A percentile compares a stretch with the other conserved stretches of the same genome.
These are phyloP conservation scores for Trypethelium eluteriae DNA, from an alignment of 495 filamentous ascomycete genomes.

Conservation along the genomic window DNA sequence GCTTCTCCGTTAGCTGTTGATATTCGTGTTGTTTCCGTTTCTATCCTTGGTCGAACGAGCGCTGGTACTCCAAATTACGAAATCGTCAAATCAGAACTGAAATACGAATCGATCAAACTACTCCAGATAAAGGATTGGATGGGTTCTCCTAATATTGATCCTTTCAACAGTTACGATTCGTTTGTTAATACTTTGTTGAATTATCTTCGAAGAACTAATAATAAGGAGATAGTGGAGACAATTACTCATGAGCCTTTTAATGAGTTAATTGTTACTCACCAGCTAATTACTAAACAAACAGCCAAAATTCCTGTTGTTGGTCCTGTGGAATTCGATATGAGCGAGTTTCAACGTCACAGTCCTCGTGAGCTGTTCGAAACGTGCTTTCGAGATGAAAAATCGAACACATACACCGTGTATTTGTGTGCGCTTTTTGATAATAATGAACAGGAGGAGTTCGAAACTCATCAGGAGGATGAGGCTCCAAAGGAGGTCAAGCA, in stretches of 20 bases:
- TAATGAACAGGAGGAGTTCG: not conserved
- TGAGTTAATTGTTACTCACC: not conserved
- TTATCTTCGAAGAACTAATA: too few relatives aligned
- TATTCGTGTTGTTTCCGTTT: too few relatives aligned
- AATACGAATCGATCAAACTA: not conserved
- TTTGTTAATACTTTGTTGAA: too few relatives aligned
- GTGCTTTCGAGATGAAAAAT: not conserved
- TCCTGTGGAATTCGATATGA: not conserved
- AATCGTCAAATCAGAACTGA: conserved; percentile 1
- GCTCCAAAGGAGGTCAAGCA: too few relatives aligned
- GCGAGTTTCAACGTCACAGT: not conserved
- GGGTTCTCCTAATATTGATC: not conserved
- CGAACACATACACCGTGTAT: not conserved
- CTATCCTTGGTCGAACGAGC: not conserved
- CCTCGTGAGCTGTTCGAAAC: not conserved
- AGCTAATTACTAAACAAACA: too few relatives aligned
- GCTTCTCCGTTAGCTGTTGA: not conserved
- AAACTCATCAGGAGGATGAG: too few relatives aligned
- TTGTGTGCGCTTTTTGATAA: not conserved
- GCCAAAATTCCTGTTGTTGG: not conserved
- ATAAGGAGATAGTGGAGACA: not conserved
- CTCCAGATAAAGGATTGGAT: not conserved
- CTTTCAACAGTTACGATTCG: too few relatives aligned
- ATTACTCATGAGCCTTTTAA: not conserved
- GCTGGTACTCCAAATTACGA: not conserved